These are phyloP conservation scores for Trichoderma orchidacearum DNA, from an alignment of 495 filamentous ascomycete genomes.

Conservation along the genomic window DNA sequence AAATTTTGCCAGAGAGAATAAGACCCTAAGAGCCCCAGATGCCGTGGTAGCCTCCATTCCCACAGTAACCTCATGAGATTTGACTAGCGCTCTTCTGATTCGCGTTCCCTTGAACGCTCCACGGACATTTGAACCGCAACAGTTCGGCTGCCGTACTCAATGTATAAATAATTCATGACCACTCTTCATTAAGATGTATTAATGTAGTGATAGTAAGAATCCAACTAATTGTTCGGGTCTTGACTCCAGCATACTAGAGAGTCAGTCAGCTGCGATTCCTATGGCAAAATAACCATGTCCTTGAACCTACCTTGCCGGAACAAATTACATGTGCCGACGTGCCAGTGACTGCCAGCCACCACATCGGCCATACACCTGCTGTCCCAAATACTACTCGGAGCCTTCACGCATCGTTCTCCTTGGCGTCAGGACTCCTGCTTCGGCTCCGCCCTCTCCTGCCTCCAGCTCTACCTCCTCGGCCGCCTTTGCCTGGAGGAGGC, in stretches of 20 bases:
- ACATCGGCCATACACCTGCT: background rate
- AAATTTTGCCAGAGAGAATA: too few relatives aligned
- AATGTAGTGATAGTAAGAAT: background rate
- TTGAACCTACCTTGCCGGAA: background rate
- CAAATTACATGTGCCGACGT: background rate
- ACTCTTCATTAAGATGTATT: too few relatives aligned
- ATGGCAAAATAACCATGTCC: too few relatives aligned
- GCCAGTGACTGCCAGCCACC: background rate
- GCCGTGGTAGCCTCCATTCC: too few relatives aligned
- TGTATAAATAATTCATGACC: too few relatives aligned
- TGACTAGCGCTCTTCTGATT: background rate
- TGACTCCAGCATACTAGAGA: background rate
- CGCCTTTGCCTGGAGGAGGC: slow-evolving; percentile 60
- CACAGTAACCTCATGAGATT: too few relatives aligned
- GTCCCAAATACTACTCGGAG: background rate
- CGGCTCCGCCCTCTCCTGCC: slow-evolving; percentile 34
- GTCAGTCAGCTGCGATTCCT: background rate
- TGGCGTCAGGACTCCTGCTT: slow-evolving; percentile 23
- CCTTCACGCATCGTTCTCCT: background rate
- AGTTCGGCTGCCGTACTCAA: too few relatives aligned
- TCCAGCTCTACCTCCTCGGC: slow-evolving; percentile 34
- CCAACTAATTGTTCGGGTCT: background rate
- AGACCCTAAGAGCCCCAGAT: too few relatives aligned
- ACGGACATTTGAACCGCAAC: too few relatives aligned
- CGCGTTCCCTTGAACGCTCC: background rate